Base-by-base conservation (phyloP, 192 early-diverging fungal genomes). In the Coemansia sp. region DNA sequence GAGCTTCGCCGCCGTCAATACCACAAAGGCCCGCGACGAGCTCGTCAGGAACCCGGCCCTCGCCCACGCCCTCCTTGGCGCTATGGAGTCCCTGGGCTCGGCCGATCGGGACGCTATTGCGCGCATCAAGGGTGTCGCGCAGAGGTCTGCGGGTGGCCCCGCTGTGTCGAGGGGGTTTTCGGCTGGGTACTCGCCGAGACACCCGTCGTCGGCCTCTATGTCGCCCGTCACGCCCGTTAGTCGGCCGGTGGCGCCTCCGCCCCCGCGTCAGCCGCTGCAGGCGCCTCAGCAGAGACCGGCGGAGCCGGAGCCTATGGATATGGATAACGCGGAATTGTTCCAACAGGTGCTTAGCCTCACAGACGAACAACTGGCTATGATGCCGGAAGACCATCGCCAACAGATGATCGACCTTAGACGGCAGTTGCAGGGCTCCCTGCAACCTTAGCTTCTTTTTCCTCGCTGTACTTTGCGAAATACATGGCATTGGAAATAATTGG, bases 311-410 rank as follows among this genome's bases (percentile, higher is more conserved):
- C 57, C 66, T 83, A 51, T 88, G 91, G 79, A 90, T 91, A 36
- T 64, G 46, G 69, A 79, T n/a, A 75, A 81, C 76, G 82, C 89
- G 42, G 89, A 90, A 68, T 70, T 94, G 33, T 67, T 97, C 17
- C 82, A 91, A 69, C 92, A 95, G 73, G 86, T 97, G 5, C 63
- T 97, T 24, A 90, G 88, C 56, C 78, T 97, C 36, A 91, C 93
- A 0, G 89, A 89, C 35, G 93, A 91, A 8, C 92, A 97, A 72
- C 88, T 97, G 64, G 85, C 87, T 33, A 80, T 87, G 24, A 74
- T 97, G 39, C 93, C 94, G 19, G 81, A 90, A 59, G 93, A 92
- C 21, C 90, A 94, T 61, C 84, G 89, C 14, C 84, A 88, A 27
- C 85, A 93, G 57, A 88, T 95, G 14, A 66, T 92, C 27, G 90